Evolutionary conservation across 495 filamentous ascomycete species (phyloP).

Genomic region (Penicillium cosmopolitanum): DNA sequence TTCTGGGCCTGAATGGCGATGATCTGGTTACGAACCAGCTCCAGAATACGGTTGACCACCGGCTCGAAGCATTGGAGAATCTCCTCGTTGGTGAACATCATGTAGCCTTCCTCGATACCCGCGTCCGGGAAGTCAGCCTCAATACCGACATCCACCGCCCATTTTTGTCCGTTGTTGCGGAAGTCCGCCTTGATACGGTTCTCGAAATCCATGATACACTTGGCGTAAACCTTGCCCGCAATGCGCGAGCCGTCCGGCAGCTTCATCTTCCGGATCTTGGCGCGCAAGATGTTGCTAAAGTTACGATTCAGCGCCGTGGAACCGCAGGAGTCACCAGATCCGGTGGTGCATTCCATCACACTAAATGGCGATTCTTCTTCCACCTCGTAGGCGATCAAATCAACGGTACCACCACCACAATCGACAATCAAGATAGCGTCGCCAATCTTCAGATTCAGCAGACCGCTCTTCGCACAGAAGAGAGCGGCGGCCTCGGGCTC

Average conservation of each 20-base stretch:
- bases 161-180: slow-evolving; percentile 81
- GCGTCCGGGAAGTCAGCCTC: slow-evolving; percentile 81
- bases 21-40: slow-evolving; percentile 79
- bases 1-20: slow-evolving; percentile 82
- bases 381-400: slow-evolving; percentile 81
- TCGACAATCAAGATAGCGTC: slow-evolving; percentile 80
- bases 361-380: slow-evolving; percentile 79
- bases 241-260: slow-evolving; percentile 77
- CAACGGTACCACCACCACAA: slow-evolving; percentile 79
- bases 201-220: slow-evolving; percentile 86
- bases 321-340: slow-evolving; percentile 78
- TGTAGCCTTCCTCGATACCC: slow-evolving; percentile 79
- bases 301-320: slow-evolving; percentile 81
- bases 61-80: slow-evolving; percentile 82
- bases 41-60: slow-evolving; percentile 76
- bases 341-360: slow-evolving; percentile 76
- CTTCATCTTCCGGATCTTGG: slow-evolving; percentile 83
- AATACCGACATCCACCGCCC: slow-evolving; percentile 81
- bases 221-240: slow-evolving; percentile 77
- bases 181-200: slow-evolving; percentile 84
- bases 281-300: slow-evolving; percentile 79
- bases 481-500: slow-evolving; percentile 79
- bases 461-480: slow-evolving; percentile 78
- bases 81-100: slow-evolving; percentile 83
- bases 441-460: slow-evolving; percentile 74